Conservation (phyloP, 495 filamentous ascomycete species). For the Xylaria flabelliformis region DNA sequence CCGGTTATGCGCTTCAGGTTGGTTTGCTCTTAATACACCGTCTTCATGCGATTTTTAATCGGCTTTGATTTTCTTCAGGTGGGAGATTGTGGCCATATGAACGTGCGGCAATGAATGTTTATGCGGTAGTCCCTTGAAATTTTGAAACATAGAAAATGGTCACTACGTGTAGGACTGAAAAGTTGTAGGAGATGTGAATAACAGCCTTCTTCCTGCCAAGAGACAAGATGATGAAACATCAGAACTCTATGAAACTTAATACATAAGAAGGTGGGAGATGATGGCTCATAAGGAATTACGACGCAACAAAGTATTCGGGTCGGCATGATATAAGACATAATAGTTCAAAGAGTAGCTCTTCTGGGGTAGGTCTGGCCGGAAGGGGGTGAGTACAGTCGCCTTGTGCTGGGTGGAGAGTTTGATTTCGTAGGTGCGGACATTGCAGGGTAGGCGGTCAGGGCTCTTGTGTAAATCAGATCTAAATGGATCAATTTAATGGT, state of each 20-base stretch:
- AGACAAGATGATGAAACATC: background rate
- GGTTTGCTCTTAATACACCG: background rate
- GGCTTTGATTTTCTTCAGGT: background rate
- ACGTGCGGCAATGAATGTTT: background rate
- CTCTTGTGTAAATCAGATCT: background rate
- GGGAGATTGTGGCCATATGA: background rate
- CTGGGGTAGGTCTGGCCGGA: background rate
- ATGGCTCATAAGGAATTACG: background rate
- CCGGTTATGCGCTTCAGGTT: background rate
- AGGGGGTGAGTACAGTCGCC: background rate
- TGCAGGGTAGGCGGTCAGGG: background rate
- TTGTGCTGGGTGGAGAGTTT: background rate
- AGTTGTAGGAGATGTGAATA: too few relatives aligned
- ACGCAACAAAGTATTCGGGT: background rate
- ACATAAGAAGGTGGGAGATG: background rate
- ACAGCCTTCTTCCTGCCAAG: background rate
- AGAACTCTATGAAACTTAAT: background rate
- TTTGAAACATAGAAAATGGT: background rate
- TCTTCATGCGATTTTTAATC: background rate
- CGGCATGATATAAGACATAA: background rate
- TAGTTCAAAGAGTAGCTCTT: background rate
- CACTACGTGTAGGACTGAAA: too few relatives aligned
- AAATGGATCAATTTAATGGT: background rate
- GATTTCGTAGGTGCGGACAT: background rate
- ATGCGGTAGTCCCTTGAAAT: background rate